phyloP scores from a whole-genome alignment of 495 filamentous ascomycete species.

The Podospora pseudoanserina region DNA sequence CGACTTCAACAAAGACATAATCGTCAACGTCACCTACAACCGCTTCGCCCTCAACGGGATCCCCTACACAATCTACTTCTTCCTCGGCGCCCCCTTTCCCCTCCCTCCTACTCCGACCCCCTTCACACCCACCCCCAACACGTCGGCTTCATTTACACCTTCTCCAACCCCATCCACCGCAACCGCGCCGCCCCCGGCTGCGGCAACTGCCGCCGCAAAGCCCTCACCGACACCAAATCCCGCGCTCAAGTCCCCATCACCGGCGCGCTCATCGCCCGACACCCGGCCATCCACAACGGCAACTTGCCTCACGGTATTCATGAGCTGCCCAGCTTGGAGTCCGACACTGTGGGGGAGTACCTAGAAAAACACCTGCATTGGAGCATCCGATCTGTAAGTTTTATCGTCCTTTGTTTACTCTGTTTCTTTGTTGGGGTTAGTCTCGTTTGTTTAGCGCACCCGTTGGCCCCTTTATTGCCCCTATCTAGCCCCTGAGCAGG shows the following conservation, averaged over 20 bases:
- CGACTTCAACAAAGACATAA: background rate
- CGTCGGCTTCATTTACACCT: slow-evolving; percentile 3
- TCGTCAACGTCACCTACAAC: slow-evolving; percentile 4
- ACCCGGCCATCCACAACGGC: background rate
- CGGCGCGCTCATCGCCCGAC: background rate
- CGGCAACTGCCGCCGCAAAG: slow-evolving; percentile 4
- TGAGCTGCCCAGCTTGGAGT: background rate
- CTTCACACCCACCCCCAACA: background rate
- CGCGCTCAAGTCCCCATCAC: slow-evolving; percentile 2
- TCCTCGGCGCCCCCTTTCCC: background rate
- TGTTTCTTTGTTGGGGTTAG: background rate
- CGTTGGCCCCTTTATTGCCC: background rate
- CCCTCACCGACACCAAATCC: background rate
- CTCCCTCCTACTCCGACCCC: background rate
- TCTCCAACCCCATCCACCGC: slow-evolving; percentile 4
- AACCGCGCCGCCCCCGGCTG: slow-evolving; percentile 4
- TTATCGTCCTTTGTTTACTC: background rate
- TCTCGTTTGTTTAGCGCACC: background rate
- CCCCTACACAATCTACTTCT: background rate
- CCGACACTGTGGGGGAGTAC: background rate
- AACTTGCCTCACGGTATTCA: background rate
- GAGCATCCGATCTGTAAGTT: background rate
- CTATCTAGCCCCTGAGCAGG: background rate
- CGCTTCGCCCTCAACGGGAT: background rate
- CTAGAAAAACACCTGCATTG: background rate